Base-by-base conservation (phyloP, 441 rosid species). In the Kokia cookei region DNA sequence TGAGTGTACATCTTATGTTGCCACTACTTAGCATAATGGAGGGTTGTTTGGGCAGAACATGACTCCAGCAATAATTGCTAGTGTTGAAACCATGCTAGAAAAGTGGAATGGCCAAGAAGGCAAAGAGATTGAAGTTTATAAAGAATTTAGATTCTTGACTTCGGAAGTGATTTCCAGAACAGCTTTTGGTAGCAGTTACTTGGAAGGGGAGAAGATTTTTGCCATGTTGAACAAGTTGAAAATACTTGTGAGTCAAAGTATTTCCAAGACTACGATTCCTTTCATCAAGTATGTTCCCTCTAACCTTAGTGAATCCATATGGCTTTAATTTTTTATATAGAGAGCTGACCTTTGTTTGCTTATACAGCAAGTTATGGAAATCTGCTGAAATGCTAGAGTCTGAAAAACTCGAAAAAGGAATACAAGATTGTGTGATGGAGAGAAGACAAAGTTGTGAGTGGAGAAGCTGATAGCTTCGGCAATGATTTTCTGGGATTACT, bases 401-500 rank as follows among this genome's bases (percentile, higher is more conserved):
- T 0, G 82, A 80, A 2, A 78, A 74, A 71, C 84, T 85, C 1
- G 83, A 62, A 40, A 71, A 71, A 71, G 82, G 71, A 22, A 78
- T 87, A 24, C 68, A 47, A 0, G 71, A 80, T 37, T 75, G 76
- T 24, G 53, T 85, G 27, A 2, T 86, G 35, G 22, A 68, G 90
- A 76, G 88, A 85, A 58, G 84, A 80, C 35, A 69, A 37, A 66
- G 77, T 45, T 19, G 54, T 5, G 37, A 70, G 24, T 4, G 79
- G 79, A 10, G 73, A 79, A 62, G 22, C 22, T 10, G 76, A 77
- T 2, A 71, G 74, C 19, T 76, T 61, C 17, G 87, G 86, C 14
- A 69, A 43, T 74, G 90, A 88, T 76, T 83, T 72, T 77, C 78
- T 84, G 27, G 88, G 87, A 65, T 45, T 77, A 48, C 85, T 86